A percentile compares a stretch with the other conserved stretches of the same genome.
These are phyloP conservation scores for Alectoria sarmentosa DNA, from an alignment of 495 filamentous ascomycete species.

Conservation along the genomic window DNA sequence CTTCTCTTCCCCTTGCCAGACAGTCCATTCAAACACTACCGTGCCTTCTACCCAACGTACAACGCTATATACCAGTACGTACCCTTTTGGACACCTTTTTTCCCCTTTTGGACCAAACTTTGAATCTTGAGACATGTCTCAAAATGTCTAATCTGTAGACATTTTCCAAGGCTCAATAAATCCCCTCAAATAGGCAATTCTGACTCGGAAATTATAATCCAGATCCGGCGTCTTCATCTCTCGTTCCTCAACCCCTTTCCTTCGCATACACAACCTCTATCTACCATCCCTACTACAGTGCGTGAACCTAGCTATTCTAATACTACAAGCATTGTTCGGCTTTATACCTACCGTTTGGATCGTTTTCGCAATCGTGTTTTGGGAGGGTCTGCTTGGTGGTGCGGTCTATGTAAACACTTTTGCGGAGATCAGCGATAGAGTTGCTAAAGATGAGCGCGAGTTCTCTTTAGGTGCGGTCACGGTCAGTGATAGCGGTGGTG, in stretches of 20 bases:
- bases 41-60: constrained; percentile 41
- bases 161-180: no score
- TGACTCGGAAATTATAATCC: no score
- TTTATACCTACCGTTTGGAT: constrained; percentile 80
- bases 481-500: constrained; percentile 86
- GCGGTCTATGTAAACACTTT: constrained; percentile 94
- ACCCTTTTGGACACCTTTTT: no score
- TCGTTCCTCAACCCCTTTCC: constrained; percentile 78
- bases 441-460: constrained; percentile 70
- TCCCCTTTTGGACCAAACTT: no score
- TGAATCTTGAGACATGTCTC: no score
- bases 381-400: constrained; percentile 89
- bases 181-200: no score
- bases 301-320: constrained; percentile 66
- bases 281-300: constrained; percentile 77
- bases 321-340: constrained; percentile 63
- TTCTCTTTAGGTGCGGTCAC: constrained; percentile 85
- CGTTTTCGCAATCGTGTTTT: constrained; percentile 79
- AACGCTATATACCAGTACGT: constrained; percentile 74
- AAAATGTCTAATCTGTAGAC: no score
- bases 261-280: constrained; percentile 76
- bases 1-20: constrained; percentile 72
- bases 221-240: constrained; percentile 88
- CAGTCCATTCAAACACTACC: constrained; percentile 71
- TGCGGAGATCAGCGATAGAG: constrained; percentile 79